Evolutionary conservation across 2,329 filamentous ascomycete species (phyloP), one percentile per base, ranked within the genome.

Genomic region (Cercospora zeina): DNA sequence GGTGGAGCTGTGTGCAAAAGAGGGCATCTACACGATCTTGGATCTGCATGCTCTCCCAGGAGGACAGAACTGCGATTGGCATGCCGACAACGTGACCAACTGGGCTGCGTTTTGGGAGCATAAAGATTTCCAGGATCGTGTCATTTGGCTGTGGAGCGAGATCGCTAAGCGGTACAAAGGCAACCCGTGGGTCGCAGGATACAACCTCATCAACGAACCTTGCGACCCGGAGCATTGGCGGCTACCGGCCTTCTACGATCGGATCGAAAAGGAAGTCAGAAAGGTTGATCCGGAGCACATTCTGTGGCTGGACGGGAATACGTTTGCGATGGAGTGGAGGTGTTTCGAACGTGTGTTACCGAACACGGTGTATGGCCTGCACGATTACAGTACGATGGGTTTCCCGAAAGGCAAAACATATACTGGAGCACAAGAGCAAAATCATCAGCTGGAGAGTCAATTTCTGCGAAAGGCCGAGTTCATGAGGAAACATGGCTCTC

Each of bases 321-420:
- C 72, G 1, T 75, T 73, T 54, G 63, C 71, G 6, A 75, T 75
- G 73, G 73, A 85, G 67, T 74, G 74, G 11, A 74, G 70, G 6
- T 81, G 80, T 59, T 76, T 78, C 0, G 71, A 76, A 4, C 67
- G 75, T 3, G 71, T 77, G 0, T 71, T 83, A 0, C 80, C 80
- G 49, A 77, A 72, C 67, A 73, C 77, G 1, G 82, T 83, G 0
- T 85, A 84, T 67, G 55, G 55, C 7, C 76, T 82, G 47, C 83
- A 85, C 66, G 83, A 85, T 65, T 85, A 85, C 66, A 77, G 77
- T 39, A 75, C 76, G 62, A 79, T 81, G 69, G 83, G 82, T 0
- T 85, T 85, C 62, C 83, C 68, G 3, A 72, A 70, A 66, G 72
- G 64, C 0, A 77, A 80, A 51, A 73, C 71, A 3, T 85, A 79